phyloP scores from a whole-genome alignment of 345 rosid species.

The Erodium maritimum region DNA sequence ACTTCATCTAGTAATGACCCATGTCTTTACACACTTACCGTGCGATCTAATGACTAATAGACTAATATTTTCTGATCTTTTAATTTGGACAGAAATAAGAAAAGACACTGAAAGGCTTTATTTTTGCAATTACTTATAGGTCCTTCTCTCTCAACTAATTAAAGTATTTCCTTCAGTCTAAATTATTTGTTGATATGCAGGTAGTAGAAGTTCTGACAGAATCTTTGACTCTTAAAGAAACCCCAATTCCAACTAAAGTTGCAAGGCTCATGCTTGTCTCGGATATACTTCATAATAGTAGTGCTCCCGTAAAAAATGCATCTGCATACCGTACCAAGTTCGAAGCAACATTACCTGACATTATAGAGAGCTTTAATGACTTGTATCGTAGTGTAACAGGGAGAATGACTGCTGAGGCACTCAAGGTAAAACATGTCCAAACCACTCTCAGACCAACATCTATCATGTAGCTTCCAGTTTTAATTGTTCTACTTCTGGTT shows the following conservation, averaged over 20 bases:
- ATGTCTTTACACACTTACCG: too few species aligned
- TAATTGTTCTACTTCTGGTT: slow-evolving; percentile 5
- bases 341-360: slow-evolving; percentile 80
- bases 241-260: slow-evolving; percentile 93
- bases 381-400: slow-evolving; percentile 87
- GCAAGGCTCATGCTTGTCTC: slow-evolving; percentile 84
- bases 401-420: slow-evolving; percentile 97
- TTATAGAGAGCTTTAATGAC: slow-evolving; percentile 99
- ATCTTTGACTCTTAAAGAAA: slow-evolving; percentile 89
- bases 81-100: not conserved
- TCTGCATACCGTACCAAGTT: slow-evolving; percentile 98
- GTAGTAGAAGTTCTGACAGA: slow-evolving; percentile 95
- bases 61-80: too few species aligned
- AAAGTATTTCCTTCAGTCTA: not conserved
- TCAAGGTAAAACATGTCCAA: slow-evolving; percentile 47
- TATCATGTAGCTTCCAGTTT: slow-evolving; percentile 2
- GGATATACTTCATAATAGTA: slow-evolving; percentile 88
- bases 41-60: too few species aligned
- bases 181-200: slow-evolving; percentile 26
- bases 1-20: too few species aligned
- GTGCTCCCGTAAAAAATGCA: slow-evolving; percentile 98
- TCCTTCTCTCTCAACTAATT: not conserved
- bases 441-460: not conserved
- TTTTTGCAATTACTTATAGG: not conserved
- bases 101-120: not conserved